phyloP scores from a whole-genome alignment of 306 rosid species.

The Castanea mollissima region DNA sequence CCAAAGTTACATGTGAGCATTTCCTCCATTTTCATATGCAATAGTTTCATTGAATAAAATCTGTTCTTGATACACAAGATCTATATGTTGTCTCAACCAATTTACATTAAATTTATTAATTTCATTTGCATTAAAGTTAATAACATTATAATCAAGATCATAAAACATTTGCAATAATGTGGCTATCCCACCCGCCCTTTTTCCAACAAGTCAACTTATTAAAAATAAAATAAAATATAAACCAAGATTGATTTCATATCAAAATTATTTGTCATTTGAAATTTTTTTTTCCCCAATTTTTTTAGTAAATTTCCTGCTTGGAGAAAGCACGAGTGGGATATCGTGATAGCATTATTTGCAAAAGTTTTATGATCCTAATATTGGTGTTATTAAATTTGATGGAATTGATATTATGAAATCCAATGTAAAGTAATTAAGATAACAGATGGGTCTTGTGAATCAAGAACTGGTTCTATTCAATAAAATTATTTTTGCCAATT shows the following conservation, averaged over 20 bases:
- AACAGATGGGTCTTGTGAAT: conserved; percentile 63
- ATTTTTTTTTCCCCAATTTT: not conserved
- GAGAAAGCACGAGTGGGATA: conserved; percentile 72
- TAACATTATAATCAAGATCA: conserved; percentile 54
- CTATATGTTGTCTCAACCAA: conserved; percentile 61
- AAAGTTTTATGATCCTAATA: conserved; percentile 57
- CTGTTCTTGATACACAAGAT: conserved; percentile 55
- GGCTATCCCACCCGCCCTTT: conserved; percentile 71
- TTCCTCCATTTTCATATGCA: conserved; percentile 60
- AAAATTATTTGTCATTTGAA: not conserved
- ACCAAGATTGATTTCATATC: not conserved
- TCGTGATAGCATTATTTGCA: conserved; percentile 40
- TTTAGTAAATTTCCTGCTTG: conserved; percentile 44
- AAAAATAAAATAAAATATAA: not conserved
- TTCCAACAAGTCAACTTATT: conserved; percentile 60
- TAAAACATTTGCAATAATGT: conserved; percentile 59
- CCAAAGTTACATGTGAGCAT: conserved; percentile 33
- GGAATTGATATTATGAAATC: conserved; percentile 41
- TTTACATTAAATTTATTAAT: conserved; percentile 42
- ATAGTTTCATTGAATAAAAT: conserved; percentile 49
- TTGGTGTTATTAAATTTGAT: conserved; percentile 55
- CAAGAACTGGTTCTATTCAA: conserved; percentile 59
- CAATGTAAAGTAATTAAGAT: conserved; percentile 49
- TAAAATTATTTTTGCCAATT: conserved; percentile 49
- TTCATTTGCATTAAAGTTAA: conserved; percentile 48